Conservation (phyloP, 352 stramenopile genomes). For the Globisporangium cystogenes region DNA sequence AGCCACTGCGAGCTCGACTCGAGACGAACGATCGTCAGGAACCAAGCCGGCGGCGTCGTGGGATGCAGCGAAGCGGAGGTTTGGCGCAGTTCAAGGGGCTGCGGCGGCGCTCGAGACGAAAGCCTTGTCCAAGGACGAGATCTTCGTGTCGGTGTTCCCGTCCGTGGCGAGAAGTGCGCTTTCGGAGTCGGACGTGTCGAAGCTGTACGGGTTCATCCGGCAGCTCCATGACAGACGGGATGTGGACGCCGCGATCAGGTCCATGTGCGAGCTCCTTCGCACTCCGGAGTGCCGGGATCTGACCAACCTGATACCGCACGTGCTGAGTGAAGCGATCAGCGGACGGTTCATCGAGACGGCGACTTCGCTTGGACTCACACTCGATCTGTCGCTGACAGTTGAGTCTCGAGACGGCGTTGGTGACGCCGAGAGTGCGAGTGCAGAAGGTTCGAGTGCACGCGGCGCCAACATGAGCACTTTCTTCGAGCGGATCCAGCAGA, state of each 20-base stretch:
- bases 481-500: constrained; percentile 66
- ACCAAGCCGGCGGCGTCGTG: constrained; percentile 5
- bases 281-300: constrained; percentile 40
- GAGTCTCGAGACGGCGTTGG: neutral
- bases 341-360: constrained; percentile 40
- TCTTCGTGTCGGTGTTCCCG: constrained; percentile 35
- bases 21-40: neutral
- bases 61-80: constrained; percentile 25
- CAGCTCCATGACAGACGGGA: constrained; percentile 38
- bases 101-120: neutral
- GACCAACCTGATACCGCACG: constrained; percentile 55
- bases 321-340: constrained; percentile 41
- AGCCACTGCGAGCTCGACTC: neutral
- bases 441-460: neutral
- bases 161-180: constrained; percentile 48
- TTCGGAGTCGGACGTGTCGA: constrained; percentile 31
- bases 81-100: constrained; percentile 10
- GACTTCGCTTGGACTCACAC: constrained; percentile 25
- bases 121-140: constrained; percentile 11
- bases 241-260: constrained; percentile 28
- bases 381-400: constrained; percentile 13
- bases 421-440: neutral
- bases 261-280: constrained; percentile 49
- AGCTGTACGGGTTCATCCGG: constrained; percentile 58
- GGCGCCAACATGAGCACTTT: constrained; percentile 34